Conservation (phyloP, 495 filamentous ascomycete genomes). For the Endocarpon pusillum region DNA sequence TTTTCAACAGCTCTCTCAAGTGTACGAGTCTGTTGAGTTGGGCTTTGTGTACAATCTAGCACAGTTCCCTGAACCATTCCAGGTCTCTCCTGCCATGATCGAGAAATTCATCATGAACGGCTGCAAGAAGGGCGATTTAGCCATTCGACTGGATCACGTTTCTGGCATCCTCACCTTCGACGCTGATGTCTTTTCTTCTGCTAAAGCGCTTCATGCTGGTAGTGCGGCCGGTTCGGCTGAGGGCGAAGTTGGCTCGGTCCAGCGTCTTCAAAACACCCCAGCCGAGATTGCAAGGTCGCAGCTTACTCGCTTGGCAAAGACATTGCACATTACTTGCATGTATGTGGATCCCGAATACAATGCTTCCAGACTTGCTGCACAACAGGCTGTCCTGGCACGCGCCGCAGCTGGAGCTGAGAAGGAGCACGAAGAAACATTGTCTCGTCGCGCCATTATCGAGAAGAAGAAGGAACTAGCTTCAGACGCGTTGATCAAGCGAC, state of each 20-base stretch:
- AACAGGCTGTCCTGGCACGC: slow-evolving; percentile 60
- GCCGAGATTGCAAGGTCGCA: slow-evolving; percentile 96
- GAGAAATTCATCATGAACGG: slow-evolving; percentile 99
- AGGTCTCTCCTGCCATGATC: slow-evolving; percentile 77
- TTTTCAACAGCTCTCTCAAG: slow-evolving; percentile 97
- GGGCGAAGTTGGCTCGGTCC: slow-evolving; percentile 65
- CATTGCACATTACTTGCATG: slow-evolving; percentile 80
- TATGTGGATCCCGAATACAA: slow-evolving; percentile 86
- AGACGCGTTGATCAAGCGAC: slow-evolving; percentile 63
- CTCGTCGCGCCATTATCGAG: slow-evolving; percentile 77
- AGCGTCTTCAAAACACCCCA: slow-evolving; percentile 90
- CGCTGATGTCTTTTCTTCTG: slow-evolving; percentile 92
- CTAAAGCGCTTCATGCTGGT: slow-evolving; percentile 79
- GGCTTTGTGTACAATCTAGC: slow-evolving; percentile 86
- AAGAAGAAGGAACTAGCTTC: slow-evolving; percentile 92
- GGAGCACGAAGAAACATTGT: slow-evolving; percentile 79
- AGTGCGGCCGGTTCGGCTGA: slow-evolving; percentile 80
- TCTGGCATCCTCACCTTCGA: slow-evolving; percentile 92
- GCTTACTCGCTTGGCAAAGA: slow-evolving; percentile 77
- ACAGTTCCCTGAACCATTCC: slow-evolving; percentile 92
- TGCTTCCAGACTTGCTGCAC: slow-evolving; percentile 57
- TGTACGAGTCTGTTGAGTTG: slow-evolving; percentile 95
- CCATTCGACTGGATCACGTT: slow-evolving; percentile 90
- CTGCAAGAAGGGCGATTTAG: slow-evolving; percentile 96
- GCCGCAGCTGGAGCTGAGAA: slow-evolving; percentile 74